These are phyloP conservation scores for Aspergillus oerlinghausenensis DNA, from an alignment of 2,329 filamentous ascomycete species.

Conservation along the genomic window DNA sequence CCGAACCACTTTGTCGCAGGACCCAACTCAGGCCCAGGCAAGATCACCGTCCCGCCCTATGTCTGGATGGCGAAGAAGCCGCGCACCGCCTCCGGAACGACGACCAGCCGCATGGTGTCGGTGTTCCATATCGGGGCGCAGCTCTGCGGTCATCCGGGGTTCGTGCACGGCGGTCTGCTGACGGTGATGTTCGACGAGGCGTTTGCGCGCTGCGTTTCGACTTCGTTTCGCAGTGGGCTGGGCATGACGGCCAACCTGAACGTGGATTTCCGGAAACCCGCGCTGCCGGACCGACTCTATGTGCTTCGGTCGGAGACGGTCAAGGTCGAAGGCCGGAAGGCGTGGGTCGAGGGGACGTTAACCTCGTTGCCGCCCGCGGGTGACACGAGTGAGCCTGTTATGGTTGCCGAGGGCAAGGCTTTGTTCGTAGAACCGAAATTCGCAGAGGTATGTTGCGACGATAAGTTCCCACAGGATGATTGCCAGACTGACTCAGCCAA, in stretches of 20 bases:
- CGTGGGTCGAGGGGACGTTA: slow-evolving; percentile 34
- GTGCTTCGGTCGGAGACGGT: slow-evolving; percentile 29
- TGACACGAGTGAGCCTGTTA: slow-evolving; percentile 20
- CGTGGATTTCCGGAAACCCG: slow-evolving; percentile 33
- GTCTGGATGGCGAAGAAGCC: slow-evolving; percentile 23
- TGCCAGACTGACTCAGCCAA: background rate
- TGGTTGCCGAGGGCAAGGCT: slow-evolving; percentile 34
- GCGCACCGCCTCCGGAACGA: background rate
- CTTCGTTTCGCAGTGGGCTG: slow-evolving; percentile 27
- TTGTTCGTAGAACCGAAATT: slow-evolving; percentile 38
- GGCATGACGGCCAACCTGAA: slow-evolving; percentile 37
- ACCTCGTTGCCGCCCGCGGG: slow-evolving; percentile 12
- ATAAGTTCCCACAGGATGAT: background rate
- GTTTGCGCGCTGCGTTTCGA: slow-evolving; percentile 32
- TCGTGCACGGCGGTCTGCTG: slow-evolving; percentile 33
- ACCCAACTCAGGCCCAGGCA: slow-evolving; percentile 66
- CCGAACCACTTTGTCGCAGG: slow-evolving; percentile 74
- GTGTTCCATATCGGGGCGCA: slow-evolving; percentile 31
- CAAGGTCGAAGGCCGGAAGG: slow-evolving; percentile 34
- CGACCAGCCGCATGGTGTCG: slow-evolving; percentile 16
- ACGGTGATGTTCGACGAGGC: slow-evolving; percentile 34
- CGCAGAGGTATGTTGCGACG: slow-evolving; percentile 25
- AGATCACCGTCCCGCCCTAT: slow-evolving; percentile 72
- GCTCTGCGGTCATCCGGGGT: slow-evolving; percentile 33
- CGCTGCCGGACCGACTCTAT: slow-evolving; percentile 28